Percentiles rank a stretch among this genome's conserved stretches.
These are phyloP conservation scores for Coniochaeta prunicola DNA, from an alignment of 2,329 filamentous ascomycete species.

Conservation along the genomic window DNA sequence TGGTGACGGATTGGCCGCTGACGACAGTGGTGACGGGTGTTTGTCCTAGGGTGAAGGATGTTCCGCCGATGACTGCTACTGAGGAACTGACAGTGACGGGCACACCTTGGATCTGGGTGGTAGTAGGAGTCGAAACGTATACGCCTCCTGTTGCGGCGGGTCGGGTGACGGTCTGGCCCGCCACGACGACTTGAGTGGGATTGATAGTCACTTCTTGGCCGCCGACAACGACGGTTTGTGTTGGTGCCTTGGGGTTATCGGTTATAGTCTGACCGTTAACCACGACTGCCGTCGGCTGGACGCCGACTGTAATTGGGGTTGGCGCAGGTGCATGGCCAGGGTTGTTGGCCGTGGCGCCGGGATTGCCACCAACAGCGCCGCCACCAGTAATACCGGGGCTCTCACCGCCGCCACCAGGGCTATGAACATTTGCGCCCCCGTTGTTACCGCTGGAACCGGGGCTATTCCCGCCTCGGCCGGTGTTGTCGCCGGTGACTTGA, in stretches of 20 bases:
- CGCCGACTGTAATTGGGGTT: conserved; percentile 31
- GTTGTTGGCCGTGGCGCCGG: not conserved
- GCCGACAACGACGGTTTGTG: conserved; percentile 33
- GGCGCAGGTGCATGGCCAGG: not conserved
- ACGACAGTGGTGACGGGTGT: conserved; percentile 24
- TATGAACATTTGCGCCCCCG: not conserved
- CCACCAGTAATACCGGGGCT: not conserved
- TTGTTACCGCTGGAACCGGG: not conserved
- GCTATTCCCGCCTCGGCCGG: not conserved
- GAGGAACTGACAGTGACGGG: conserved; percentile 30
- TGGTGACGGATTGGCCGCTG: conserved; percentile 21
- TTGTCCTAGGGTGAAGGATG: conserved; percentile 28
- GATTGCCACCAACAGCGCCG: not conserved
- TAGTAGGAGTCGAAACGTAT: conserved; percentile 26
- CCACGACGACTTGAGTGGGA: conserved; percentile 36
- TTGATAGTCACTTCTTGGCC: conserved; percentile 39
- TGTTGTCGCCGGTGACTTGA: not conserved
- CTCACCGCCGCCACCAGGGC: not conserved
- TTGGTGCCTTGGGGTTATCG: conserved; percentile 27
- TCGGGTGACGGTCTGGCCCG: conserved; percentile 35
- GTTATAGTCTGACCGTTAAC: conserved; percentile 39
- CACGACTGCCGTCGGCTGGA: conserved; percentile 36
- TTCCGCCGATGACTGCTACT: conserved; percentile 31
- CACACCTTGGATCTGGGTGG: conserved; percentile 27
- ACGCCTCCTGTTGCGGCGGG: conserved; percentile 23